Percentiles rank a stretch among this genome's conserved stretches.
Evolutionary conservation across 208 protist genomes (phyloP).

Genomic region (Trypanosomatidae sp.): DNA sequence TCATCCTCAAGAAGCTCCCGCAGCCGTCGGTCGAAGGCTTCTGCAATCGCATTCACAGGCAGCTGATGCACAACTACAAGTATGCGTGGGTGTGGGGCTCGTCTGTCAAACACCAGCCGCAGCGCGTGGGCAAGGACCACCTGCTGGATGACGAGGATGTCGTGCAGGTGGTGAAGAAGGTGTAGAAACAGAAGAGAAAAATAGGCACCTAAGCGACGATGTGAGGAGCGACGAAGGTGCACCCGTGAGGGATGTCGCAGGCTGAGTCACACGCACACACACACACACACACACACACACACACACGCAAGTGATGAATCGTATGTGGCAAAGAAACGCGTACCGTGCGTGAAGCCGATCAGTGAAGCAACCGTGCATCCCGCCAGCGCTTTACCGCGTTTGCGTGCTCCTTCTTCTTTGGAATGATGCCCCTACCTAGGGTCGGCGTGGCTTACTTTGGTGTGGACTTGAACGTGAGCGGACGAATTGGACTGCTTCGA

Average conservation of each 20-base stretch:
- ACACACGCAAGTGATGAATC: neutral
- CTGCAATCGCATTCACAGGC: conserved; percentile 97
- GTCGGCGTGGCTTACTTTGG: neutral
- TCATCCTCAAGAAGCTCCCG: conserved; percentile 93
- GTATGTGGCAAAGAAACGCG: neutral
- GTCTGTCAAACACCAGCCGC: conserved; percentile 98
- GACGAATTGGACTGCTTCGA: neutral
- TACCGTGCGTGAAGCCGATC: neutral
- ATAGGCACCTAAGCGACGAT: neutral
- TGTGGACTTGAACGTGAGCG: neutral
- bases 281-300: neutral
- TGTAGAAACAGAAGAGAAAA: conserved; percentile 40
- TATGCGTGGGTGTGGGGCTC: conserved; percentile 98
- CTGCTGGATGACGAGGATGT: conserved; percentile 98
- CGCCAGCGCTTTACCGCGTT: neutral
- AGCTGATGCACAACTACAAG: conserved; percentile 97
- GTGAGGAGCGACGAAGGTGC: neutral
- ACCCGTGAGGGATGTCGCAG: neutral
- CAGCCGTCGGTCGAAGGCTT: conserved; percentile 95
- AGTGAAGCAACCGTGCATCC: neutral
- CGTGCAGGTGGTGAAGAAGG: conserved; percentile 98
- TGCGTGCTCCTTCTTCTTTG: neutral
- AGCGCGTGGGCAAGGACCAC: conserved; percentile 97
- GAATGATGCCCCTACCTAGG: neutral
- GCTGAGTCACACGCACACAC: neutral